Conservation (phyloP, 2,329 filamentous ascomycete genomes). For the Alternaria alternata region DNA sequence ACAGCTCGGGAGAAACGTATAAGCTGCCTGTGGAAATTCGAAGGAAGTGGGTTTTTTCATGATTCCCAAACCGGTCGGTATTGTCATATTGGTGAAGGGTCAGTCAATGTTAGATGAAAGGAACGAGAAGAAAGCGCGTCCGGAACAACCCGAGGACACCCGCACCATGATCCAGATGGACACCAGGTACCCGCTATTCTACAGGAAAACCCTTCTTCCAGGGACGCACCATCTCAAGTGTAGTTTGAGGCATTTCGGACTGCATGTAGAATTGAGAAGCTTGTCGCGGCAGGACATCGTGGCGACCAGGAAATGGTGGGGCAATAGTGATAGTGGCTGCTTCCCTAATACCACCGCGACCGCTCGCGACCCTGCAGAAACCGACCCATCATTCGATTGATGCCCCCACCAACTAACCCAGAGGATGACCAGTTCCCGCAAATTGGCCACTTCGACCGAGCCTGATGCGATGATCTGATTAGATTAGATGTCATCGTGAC, state of each 20-base stretch:
- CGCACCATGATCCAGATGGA: background rate
- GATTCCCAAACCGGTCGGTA: too few species aligned
- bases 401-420: background rate
- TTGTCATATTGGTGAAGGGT: background rate
- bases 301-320: background rate
- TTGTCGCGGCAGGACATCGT: background rate
- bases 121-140: background rate
- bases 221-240: background rate
- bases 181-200: background rate
- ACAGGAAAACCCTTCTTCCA: background rate
- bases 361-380: background rate
- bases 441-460: slow-evolving; percentile 1
- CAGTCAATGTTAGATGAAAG: background rate
- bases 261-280: background rate
- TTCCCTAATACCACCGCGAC: slow-evolving; percentile 7
- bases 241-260: background rate
- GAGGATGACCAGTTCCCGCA: background rate
- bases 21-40: too few species aligned
- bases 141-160: background rate
- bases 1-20: too few species aligned
- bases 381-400: background rate
- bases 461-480: slow-evolving; percentile 21
- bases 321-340: slow-evolving; percentile 14
- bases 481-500: slow-evolving; percentile 22
- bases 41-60: too few species aligned